These are phyloP conservation scores for Pichia paraexigua DNA, from an alignment of 805 yeast genomes.

Conservation along the genomic window DNA sequence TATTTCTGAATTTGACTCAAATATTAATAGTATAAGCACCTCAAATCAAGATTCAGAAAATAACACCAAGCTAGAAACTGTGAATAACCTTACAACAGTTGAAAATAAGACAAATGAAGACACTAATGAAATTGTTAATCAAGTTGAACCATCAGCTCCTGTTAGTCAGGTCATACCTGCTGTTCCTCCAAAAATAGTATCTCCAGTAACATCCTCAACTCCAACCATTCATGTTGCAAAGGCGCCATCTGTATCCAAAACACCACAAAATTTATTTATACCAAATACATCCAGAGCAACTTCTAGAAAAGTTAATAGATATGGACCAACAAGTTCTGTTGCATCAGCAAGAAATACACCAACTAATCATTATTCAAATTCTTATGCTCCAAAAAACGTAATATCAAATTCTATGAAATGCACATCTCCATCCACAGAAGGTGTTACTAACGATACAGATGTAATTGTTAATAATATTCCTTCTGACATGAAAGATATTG, in stretches of 20 bases:
- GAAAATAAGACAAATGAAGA: too few relatives aligned
- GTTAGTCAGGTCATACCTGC: neutral
- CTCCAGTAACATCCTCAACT: neutral
- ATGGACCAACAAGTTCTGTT: conserved; percentile 6
- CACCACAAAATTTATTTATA: neutral
- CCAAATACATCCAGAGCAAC: neutral
- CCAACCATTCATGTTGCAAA: neutral
- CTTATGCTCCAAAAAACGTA: conserved; percentile 6
- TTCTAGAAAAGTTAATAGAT: conserved; percentile 1
- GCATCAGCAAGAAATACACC: neutral
- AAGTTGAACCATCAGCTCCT: neutral
- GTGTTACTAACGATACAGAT: neutral
- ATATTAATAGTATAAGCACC: too few relatives aligned
- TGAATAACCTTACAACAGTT: neutral
- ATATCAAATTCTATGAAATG: neutral
- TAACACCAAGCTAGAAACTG: neutral
- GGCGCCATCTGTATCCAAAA: neutral
- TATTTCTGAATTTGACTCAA: neutral
- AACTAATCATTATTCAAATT: conserved; percentile 6
- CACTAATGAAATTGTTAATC: too few relatives aligned
- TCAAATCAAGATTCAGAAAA: neutral
- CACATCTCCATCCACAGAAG: neutral
- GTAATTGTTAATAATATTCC: conserved; percentile 9
- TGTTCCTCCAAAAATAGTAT: neutral
- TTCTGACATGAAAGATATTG: conserved; percentile 14